Evolutionary conservation across 163 green algal genomes (phyloP).

Genomic region (Chloroidium sp.): DNA sequence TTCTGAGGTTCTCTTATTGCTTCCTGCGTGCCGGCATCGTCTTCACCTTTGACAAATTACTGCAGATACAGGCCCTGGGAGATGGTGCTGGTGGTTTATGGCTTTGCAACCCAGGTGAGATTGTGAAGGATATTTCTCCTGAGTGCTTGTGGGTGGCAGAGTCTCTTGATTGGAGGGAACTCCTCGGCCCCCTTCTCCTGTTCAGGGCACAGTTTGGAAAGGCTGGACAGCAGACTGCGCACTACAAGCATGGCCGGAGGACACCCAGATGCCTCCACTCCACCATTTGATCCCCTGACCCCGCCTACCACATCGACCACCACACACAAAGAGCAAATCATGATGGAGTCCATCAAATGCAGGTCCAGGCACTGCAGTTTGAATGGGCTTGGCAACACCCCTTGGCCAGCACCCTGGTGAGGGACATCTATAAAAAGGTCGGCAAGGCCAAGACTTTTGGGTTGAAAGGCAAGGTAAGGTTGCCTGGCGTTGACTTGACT

Average conservation of each 20-base stretch:
- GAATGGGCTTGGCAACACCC: conserved; percentile 93
- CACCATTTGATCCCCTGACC: not conserved
- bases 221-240: too few relatives aligned
- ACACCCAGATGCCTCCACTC: not conserved
- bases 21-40: not conserved
- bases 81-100: conserved; percentile 82
- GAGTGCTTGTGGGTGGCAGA: too few relatives aligned
- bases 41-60: not conserved
- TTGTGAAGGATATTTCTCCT: too few relatives aligned
- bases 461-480: conserved; percentile 61
- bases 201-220: too few relatives aligned
- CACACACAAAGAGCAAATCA: too few relatives aligned
- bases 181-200: too few relatives aligned
- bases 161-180: too few relatives aligned
- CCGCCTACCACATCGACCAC: too few relatives aligned
- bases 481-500: not conserved
- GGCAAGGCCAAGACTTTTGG: conserved; percentile 30
- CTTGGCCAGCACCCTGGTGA: conserved; percentile 37
- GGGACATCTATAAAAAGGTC: conserved; percentile 29
- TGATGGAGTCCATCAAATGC: not conserved
- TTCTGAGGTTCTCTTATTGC: not conserved
- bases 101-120: conserved; percentile 66
- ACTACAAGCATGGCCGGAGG: too few relatives aligned
- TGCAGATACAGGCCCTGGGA: conserved; percentile 71
- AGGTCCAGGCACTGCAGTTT: conserved; percentile 80